phyloP scores from a whole-genome alignment of 1,284 basidiomycete genomes.

The Volvariella volvacea region DNA sequence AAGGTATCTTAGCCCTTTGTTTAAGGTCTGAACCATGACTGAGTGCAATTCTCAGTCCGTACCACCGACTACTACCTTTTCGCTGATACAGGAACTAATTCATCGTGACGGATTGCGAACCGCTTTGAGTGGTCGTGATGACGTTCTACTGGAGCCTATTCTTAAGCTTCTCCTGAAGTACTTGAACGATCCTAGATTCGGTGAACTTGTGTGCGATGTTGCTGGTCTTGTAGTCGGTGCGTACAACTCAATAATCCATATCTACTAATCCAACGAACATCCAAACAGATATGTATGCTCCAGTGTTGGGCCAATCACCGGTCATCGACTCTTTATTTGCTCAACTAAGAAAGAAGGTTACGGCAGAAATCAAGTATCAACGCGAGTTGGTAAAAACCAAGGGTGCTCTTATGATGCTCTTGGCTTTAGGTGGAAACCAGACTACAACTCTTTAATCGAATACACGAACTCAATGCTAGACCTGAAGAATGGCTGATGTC shows the following conservation, averaged over 20 bases:
- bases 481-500: no score
- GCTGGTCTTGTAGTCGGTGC: constrained; percentile 79
- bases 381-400: constrained; percentile 78
- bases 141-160: constrained; percentile 90
- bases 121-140: constrained; percentile 88
- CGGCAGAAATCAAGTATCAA: constrained; percentile 88
- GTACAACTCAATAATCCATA: constrained; percentile 18
- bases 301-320: constrained; percentile 90
- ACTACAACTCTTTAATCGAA: constrained; percentile 12
- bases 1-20: constrained; percentile 46
- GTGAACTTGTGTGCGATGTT: constrained; percentile 82
- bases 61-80: constrained; percentile 81
- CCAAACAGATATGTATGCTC: constrained; percentile 79
- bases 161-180: constrained; percentile 82
- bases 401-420: constrained; percentile 91
- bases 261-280: constrained; percentile 9
- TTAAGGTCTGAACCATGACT: not conserved
- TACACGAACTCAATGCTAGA: no score
- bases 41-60: constrained; percentile 47
- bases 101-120: constrained; percentile 86
- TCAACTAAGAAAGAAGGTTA: constrained; percentile 77
- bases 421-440: constrained; percentile 53
- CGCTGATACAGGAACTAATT: constrained; percentile 89
- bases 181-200: constrained; percentile 87
- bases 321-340: constrained; percentile 86